Evolutionary conservation across 345 rosid species (phyloP), one percentile per base, ranked within the genome.

Genomic region (Syzygium aqueum): DNA sequence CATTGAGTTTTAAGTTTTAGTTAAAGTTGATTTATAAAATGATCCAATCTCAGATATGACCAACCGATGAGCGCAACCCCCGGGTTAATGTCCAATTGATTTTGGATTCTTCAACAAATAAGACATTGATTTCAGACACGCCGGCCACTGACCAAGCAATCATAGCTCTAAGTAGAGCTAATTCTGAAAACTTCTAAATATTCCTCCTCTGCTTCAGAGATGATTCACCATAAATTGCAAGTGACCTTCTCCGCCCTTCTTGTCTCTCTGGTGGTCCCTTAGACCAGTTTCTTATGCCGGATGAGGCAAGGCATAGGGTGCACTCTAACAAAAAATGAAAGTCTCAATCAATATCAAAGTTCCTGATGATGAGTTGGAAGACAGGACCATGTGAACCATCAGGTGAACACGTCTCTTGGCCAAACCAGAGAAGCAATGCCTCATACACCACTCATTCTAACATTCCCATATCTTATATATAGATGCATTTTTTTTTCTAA

Each of bases 341-440:
- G 30, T 78, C 46, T 1, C 15, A 5, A 86, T 77, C 51, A 23
- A 51, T 63, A 49, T 8, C 51, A 43, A 73, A 49, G 43, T 77
- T 53, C 43, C 37, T 53, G 85, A 22, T 63, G 53, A 85, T 73
- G 77, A 90, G 61, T 84, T 84, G 67, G 84, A 54, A 84, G 89
- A 89, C 91, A 88, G 86, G 65, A 53, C 88, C 91, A 86, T 84
- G 92, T 84, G 90, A 89, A 73, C 53, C 59, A 28, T 67, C 88
- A 21, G 63, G 37, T 52, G 77, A 61, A 73, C 27, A 61, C 46
- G 61, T 56, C 37, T 27, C 33, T 21, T 43, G 63, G 53, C 13
- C 16, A 27, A 52, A 23, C 51, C 85, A 33, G 40, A 30, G 22
- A 11, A 27, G 23, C 17, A 19, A n/a, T 67, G 14, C 12, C 84